Evolutionary conservation across 169 alveolate genomes (phyloP).

Genomic region (Besnoitia besnoiti): DNA sequence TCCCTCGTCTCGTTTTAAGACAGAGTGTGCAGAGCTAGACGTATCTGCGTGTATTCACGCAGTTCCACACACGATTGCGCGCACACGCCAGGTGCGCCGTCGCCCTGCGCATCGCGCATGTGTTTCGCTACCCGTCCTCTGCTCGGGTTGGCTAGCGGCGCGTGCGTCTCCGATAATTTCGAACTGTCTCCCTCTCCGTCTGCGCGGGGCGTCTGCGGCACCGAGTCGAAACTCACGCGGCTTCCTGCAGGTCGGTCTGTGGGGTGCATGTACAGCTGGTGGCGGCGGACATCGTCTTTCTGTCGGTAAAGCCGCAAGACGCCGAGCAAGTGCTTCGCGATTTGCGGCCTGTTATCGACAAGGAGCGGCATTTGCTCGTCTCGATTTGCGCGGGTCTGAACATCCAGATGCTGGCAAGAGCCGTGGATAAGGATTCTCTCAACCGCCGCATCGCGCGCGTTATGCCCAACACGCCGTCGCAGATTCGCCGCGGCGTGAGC

Average conservation of each 20-base stretch:
- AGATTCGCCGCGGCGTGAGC: constrained; percentile 17
- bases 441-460: constrained; percentile 24
- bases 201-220: no score
- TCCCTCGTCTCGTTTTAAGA: no score
- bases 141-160: no score
- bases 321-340: not conserved
- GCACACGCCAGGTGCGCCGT: no score
- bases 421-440: not conserved
- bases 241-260: not conserved
- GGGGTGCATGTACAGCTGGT: constrained; percentile 35
- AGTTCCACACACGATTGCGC: no score
- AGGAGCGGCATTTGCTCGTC: not conserved
- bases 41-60: no score
- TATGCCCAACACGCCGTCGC: constrained; percentile 24
- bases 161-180: no score
- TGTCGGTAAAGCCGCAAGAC: constrained; percentile 42
- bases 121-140: no score
- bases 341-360: not conserved
- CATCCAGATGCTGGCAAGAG: not conserved
- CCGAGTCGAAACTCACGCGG: no score
- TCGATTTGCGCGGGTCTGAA: constrained; percentile 18
- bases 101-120: no score
- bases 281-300: not conserved
- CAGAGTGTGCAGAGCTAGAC: no score
- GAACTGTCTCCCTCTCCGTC: no score